These are phyloP conservation scores for Gigaspora rosea DNA, from an alignment of 192 early-diverging fungal genomes.

Conservation along the genomic window DNA sequence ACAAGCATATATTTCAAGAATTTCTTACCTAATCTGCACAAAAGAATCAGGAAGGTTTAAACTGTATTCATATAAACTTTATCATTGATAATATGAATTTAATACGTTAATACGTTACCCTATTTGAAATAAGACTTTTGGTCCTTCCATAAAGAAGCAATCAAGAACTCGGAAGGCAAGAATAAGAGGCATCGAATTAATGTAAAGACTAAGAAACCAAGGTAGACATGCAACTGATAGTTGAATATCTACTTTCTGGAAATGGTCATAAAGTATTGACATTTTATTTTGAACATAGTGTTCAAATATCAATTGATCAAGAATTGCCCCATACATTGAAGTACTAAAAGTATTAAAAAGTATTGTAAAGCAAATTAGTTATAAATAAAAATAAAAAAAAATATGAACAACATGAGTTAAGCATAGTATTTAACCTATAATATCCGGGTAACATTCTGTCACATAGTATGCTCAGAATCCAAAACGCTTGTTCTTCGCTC, in stretches of 20 bases:
- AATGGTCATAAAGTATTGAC: constrained; percentile 83
- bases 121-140: constrained; percentile 94
- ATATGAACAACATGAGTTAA: neutral
- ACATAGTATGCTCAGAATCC: constrained; percentile 87
- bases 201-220: constrained; percentile 96
- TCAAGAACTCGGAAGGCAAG: constrained; percentile 90
- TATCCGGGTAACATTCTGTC: constrained; percentile 93
- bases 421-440: constrained; percentile 58
- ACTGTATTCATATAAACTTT: neutral
- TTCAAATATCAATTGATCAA: constrained; percentile 97
- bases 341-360: constrained; percentile 55
- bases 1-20: neutral
- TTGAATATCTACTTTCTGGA: constrained; percentile 89
- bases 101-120: constrained; percentile 50
- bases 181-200: constrained; percentile 93
- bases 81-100: neutral
- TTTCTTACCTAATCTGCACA: constrained; percentile 27
- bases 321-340: constrained; percentile 96
- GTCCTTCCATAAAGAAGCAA: constrained; percentile 98
- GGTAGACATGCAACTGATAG: constrained; percentile 95
- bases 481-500: constrained; percentile 98
- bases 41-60: neutral
- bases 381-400: constrained; percentile 3
- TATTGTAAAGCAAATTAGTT: neutral
- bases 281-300: constrained; percentile 85